Percentiles rank a stretch among this genome's conserved stretches.
phyloP scores from a whole-genome alignment of 306 rosid species.

The Spatholobus suberectus region DNA sequence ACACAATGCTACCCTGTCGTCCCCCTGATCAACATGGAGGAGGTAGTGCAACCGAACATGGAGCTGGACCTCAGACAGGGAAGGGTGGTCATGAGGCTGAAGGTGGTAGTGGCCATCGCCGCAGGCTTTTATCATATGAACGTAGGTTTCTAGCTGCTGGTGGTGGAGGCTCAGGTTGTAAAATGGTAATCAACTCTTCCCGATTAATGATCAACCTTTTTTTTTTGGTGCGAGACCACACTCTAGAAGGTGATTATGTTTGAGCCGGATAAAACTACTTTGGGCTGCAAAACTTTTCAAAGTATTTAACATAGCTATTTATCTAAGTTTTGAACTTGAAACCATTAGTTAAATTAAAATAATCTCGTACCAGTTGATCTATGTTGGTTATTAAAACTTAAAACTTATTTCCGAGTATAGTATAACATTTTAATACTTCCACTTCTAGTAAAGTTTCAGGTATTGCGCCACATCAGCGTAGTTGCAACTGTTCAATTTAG shows the following conservation, averaged over 20 bases:
- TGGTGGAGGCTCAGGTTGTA: conserved; percentile 3
- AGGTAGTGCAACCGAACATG: neutral
- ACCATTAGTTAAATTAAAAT: too few species aligned
- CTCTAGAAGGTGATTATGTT: too few species aligned
- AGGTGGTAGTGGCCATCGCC: conserved; percentile 48
- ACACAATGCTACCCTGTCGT: conserved; percentile 85
- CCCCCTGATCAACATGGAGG: neutral
- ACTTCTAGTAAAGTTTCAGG: neutral
- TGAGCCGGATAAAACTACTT: too few species aligned
- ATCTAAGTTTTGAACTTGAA: too few species aligned
- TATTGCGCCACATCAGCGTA: neutral
- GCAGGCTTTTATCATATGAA: conserved; percentile 71
- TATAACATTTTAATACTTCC: neutral
- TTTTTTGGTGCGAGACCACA: too few species aligned
- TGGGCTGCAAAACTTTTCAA: too few species aligned
- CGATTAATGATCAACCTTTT: neutral
- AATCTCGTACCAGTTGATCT: too few species aligned
- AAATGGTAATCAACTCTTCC: conserved; percentile 43
- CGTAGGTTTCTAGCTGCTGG: conserved; percentile 65
- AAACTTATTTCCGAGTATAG: neutral
- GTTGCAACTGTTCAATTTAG: neutral
- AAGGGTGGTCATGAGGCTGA: neutral
- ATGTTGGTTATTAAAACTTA: too few species aligned
- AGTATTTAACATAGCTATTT: too few species aligned
- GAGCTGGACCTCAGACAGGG: neutral